Evolutionary conservation across 108 stramenopile species (phyloP), one percentile per base, ranked within the genome.

Genomic region (Skeletonema potamos): DNA sequence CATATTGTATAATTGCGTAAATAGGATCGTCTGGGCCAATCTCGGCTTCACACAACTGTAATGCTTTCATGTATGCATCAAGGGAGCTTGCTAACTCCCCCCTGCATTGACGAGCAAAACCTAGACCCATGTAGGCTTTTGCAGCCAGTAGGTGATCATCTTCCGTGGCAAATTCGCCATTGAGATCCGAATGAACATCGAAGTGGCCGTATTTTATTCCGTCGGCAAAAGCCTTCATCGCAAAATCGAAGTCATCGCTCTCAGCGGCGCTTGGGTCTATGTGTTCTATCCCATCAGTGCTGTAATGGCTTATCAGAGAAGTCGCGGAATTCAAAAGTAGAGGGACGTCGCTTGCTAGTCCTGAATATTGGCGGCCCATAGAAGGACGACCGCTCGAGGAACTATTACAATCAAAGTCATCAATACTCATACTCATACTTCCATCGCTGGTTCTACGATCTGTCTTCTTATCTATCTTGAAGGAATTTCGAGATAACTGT

Each of bases 111-210:
- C 68, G 33, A 11, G 64, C 73, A 63, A 81, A 81, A 13, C 80
- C 80, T 5, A 81, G 59, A n/a, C 80, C 80, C 64, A 70, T 74
- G 54, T 70, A 81, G 17, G 73, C 73, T 44, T 62, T 74, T 18
- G 80, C 73, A 20, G 73, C 80, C 33, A 81, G 64, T 27, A 64
- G 28, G 18, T 66, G 51, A 46, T 81, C 80, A 51, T 66, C 68
- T 29, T 61, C 48, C 27, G 67, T 64, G 13, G 41, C 27, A 12
- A 55, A 28, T 1, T 46, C 24, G 9, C 26, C 30, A 39, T 39
- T 29, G 22, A 34, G 10, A 37, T 48, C 39, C 12, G 61, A 43
- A 28, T 46, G 27, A 36, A 28, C 48, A 33, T 65, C 69, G 32
- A 81, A 66, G 41, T 81, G 73, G 15, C 73, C 73, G 41, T 36